Evolutionary conservation across 2,329 filamentous ascomycete species (phyloP).

Genomic region (Aureobasidium lini): DNA sequence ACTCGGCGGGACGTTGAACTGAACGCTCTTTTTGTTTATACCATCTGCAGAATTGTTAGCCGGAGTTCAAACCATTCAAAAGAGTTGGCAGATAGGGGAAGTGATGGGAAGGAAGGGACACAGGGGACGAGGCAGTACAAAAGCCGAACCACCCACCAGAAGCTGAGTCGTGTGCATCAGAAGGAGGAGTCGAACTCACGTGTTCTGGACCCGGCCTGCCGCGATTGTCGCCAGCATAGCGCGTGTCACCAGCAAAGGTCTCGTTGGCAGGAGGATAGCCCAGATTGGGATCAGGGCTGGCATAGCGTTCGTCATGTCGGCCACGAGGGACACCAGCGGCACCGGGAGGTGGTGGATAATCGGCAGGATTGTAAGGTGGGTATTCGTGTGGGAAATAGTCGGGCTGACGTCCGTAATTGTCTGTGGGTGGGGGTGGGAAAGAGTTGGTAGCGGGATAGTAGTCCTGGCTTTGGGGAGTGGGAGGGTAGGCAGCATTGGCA

Average conservation of each 20-base stretch:
- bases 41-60: constrained; percentile 13
- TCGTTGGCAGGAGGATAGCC: constrained; percentile 25
- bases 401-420: constrained; percentile 24
- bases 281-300: constrained; percentile 21
- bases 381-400: constrained; percentile 23
- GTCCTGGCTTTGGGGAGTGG: constrained; percentile 21
- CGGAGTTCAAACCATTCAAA: neutral
- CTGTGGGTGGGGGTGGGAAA: constrained; percentile 38
- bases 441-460: constrained; percentile 41
- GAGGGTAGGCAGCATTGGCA: constrained; percentile 24
- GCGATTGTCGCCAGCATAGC: constrained; percentile 25
- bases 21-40: constrained; percentile 11
- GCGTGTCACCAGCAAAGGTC: constrained; percentile 25
- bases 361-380: constrained; percentile 37
- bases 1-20: constrained; percentile 6
- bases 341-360: constrained; percentile 33
- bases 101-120: neutral
- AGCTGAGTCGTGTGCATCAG: constrained; percentile 25
- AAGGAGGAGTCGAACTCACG: constrained; percentile 41
- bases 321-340: constrained; percentile 20
- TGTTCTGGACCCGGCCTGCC: constrained; percentile 33
- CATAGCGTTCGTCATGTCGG: constrained; percentile 23
- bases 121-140: neutral
- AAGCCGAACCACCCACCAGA: constrained; percentile 16
- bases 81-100: neutral